Evolutionary conservation across 768 basidiomycete genomes (phyloP).

Genomic region (Xanthoconium purpureum): DNA sequence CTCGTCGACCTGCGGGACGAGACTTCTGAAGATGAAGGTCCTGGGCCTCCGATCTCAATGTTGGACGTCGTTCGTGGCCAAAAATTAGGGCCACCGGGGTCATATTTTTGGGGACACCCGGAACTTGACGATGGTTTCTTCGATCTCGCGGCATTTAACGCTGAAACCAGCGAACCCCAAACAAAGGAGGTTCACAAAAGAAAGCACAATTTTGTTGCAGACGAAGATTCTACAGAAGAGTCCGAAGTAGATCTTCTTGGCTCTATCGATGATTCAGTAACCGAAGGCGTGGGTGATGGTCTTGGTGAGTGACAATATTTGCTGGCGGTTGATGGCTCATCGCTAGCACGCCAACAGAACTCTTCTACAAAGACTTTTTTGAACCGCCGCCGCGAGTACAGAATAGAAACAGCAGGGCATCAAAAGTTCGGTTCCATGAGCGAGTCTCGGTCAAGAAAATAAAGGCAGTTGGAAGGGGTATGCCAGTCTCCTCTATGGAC

Average conservation of each 20-base stretch:
- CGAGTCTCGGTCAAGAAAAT: constrained; percentile 81
- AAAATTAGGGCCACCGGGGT: constrained; percentile 21
- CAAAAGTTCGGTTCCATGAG: constrained; percentile 75
- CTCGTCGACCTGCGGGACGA: constrained; percentile 37
- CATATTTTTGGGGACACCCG: constrained; percentile 32
- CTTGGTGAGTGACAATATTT: constrained; percentile 36
- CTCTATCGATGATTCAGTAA: constrained; percentile 45
- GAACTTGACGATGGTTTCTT: constrained; percentile 91
- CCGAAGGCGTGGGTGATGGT: constrained; percentile 41
- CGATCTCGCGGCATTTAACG: constrained; percentile 82
- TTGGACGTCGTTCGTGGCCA: constrained; percentile 25
- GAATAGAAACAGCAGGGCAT: constrained; percentile 19
- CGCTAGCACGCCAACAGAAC: constrained; percentile 39
- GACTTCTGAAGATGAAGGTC: constrained; percentile 36
- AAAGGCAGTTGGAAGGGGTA: constrained; percentile 64
- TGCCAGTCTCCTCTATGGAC: constrained; percentile 46
- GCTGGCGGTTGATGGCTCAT: neutral
- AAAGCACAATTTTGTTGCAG: constrained; percentile 49
- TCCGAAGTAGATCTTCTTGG: constrained; percentile 67
- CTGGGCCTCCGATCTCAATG: constrained; percentile 22
- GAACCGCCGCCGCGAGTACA: constrained; percentile 47
- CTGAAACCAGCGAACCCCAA: constrained; percentile 78
- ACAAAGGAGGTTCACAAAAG: constrained; percentile 60
- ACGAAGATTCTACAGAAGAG: constrained; percentile 50
- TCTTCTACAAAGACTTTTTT: constrained; percentile 79